phyloP scores from a whole-genome alignment of 306 rosid genomes.

The Ziziphus jujuba region DNA sequence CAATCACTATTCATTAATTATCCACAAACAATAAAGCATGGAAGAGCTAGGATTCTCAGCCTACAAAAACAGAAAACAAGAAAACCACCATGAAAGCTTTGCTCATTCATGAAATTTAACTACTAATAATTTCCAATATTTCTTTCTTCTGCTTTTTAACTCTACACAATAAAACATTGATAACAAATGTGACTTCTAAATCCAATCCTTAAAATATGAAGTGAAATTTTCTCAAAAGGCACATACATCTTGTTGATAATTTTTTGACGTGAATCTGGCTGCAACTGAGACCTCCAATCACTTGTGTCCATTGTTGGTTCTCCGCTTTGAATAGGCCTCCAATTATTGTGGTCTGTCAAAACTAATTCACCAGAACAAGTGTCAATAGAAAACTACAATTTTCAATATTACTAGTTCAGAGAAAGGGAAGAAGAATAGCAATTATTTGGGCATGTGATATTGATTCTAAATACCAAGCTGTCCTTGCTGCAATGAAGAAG shows the following conservation, averaged over 20 bases:
- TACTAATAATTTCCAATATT: no score
- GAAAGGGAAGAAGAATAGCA: not conserved
- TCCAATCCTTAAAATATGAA: not conserved
- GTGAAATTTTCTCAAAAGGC: not conserved
- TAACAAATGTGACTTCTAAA: not conserved
- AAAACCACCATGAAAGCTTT: not conserved
- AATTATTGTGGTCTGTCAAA: constrained; percentile 26
- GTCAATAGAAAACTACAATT: not conserved
- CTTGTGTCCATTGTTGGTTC: constrained; percentile 28
- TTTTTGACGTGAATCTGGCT: constrained; percentile 44
- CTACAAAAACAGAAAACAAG: not conserved
- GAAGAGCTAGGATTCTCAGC: not conserved
- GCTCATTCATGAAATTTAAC: not conserved
- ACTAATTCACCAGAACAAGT: not conserved
- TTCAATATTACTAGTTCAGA: constrained; percentile 2
- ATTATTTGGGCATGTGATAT: not conserved
- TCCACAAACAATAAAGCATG: not conserved
- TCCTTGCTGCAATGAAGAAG: constrained; percentile 51
- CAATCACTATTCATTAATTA: not conserved
- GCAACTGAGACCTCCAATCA: constrained; percentile 55
- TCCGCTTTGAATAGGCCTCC: constrained; percentile 28
- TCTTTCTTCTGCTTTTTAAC: not conserved
- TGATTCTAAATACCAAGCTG: constrained; percentile 20
- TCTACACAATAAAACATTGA: not conserved
- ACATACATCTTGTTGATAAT: constrained; percentile 52